These are phyloP conservation scores for Nicotiana attenuata DNA, from an alignment of 257 asterid species.

Conservation along the genomic window DNA sequence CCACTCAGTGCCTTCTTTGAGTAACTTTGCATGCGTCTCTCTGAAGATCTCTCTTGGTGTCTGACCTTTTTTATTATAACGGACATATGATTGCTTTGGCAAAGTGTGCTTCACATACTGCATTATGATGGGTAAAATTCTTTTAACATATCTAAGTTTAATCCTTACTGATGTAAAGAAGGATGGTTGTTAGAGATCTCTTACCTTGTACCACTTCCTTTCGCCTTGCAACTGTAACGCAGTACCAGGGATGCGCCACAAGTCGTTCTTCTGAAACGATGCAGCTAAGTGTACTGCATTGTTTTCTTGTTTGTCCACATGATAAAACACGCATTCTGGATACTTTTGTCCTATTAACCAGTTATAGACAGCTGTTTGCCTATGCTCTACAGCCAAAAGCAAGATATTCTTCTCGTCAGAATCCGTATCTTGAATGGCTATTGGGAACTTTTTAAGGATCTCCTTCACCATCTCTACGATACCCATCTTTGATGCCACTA, in stretches of 20 bases:
- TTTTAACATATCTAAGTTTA: background rate
- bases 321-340: conserved; percentile 36
- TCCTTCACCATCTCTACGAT: conserved; percentile 44
- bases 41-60: conserved; percentile 37
- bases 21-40: conserved; percentile 24
- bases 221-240: conserved; percentile 65
- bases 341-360: conserved; percentile 17
- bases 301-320: conserved; percentile 40
- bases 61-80: conserved; percentile 30
- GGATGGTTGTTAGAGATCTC: background rate
- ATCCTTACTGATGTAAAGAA: background rate
- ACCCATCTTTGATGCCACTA: conserved; percentile 56
- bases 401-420: conserved; percentile 39
- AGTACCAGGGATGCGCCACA: conserved; percentile 62
- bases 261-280: conserved; percentile 18
- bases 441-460: conserved; percentile 30
- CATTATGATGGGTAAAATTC: background rate
- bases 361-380: conserved; percentile 37
- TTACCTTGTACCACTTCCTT: conserved; percentile 57
- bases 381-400: conserved; percentile 46
- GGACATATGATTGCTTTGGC: conserved; percentile 23
- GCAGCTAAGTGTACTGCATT: conserved; percentile 55
- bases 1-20: conserved; percentile 43
- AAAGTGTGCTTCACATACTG: conserved; percentile 49
- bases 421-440: conserved; percentile 49